A percentile compares a stretch with the other conserved stretches of the same genome.
These are phyloP conservation scores for Arachnopeziza araneosa DNA, from an alignment of 2,329 filamentous ascomycete genomes.

Conservation along the genomic window DNA sequence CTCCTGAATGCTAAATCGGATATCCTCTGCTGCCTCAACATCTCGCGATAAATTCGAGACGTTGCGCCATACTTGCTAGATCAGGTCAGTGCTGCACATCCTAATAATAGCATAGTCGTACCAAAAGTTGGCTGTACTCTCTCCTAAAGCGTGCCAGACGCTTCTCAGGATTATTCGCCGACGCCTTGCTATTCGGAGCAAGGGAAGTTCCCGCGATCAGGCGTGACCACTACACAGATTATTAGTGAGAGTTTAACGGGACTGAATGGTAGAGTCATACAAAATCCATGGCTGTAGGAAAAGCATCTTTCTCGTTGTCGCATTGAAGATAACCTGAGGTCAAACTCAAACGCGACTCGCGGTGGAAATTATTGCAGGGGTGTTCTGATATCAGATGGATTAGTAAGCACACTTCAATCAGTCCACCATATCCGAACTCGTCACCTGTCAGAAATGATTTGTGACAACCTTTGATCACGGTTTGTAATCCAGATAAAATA, in stretches of 20 bases:
- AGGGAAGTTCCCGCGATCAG: conserved; percentile 58
- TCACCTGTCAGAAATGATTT: too few species aligned
- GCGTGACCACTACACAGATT: conserved; percentile 53
- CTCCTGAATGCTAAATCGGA: conserved; percentile 58
- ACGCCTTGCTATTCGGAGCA: conserved; percentile 49
- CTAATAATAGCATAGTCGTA: conserved; percentile 31
- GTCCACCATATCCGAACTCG: too few species aligned
- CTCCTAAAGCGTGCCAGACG: conserved; percentile 62
- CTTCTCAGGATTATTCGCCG: conserved; percentile 56
- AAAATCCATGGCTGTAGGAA: conserved; percentile 26
- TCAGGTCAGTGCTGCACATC: background rate
- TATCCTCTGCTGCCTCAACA: conserved; percentile 54
- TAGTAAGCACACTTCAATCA: background rate
- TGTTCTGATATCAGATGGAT: background rate
- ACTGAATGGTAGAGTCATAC: conserved; percentile 15
- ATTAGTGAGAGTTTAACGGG: conserved; percentile 10
- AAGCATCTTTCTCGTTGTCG: conserved; percentile 16
- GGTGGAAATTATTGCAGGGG: background rate
- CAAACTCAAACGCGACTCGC: conserved; percentile 1
- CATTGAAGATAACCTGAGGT: conserved; percentile 6
- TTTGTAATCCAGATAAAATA: too few species aligned
- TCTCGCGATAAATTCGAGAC: conserved; percentile 56
- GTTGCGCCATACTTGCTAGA: conserved; percentile 54
- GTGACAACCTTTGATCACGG: too few species aligned
- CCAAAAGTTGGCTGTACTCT: conserved; percentile 57